Percentiles rank a stretch among this genome's conserved stretches.
phyloP scores from a whole-genome alignment of 108 stramenopile species.

The Cyclotella cryptica region DNA sequence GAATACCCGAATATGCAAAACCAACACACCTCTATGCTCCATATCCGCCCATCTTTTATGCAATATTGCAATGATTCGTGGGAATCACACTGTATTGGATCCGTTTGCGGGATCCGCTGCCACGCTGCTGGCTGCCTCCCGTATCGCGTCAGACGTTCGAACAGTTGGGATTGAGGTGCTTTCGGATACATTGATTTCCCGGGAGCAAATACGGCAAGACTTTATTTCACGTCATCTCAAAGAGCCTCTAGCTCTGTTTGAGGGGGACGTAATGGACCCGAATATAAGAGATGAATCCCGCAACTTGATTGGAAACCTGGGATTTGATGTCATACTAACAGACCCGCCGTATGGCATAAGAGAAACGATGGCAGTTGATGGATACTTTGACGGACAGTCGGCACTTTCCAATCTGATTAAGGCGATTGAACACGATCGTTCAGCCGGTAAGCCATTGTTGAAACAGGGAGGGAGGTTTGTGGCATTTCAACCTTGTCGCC shows the following conservation, averaged over 20 bases:
- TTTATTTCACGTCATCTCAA: conserved; percentile 32
- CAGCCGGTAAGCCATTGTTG: conserved; percentile 56
- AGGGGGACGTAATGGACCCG: conserved; percentile 59
- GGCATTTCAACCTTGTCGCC: conserved; percentile 69
- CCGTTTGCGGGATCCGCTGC: conserved; percentile 75
- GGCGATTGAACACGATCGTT: conserved; percentile 60
- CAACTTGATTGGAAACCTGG: conserved; percentile 38
- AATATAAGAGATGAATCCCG: conserved; percentile 58
- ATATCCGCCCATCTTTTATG: conserved; percentile 73
- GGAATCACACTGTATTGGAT: conserved; percentile 61
- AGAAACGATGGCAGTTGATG: conserved; percentile 44
- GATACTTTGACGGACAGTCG: conserved; percentile 32
- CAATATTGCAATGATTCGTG: conserved; percentile 64
- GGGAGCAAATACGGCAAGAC: conserved; percentile 20
- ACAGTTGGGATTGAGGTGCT: conserved; percentile 86
- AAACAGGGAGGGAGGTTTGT: conserved; percentile 64
- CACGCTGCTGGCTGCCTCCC: conserved; percentile 73
- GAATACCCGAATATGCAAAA: conserved; percentile 73
- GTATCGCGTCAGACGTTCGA: conserved; percentile 60
- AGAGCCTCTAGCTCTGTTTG: conserved; percentile 60
- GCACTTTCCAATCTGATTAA: conserved; percentile 67
- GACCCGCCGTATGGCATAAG: conserved; percentile 87
- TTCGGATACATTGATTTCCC: conserved; percentile 57
- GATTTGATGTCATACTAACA: conserved; percentile 79
- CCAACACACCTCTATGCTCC: conserved; percentile 77